Conservation (phyloP, 805 yeast species). For the Millerago galiae region DNA sequence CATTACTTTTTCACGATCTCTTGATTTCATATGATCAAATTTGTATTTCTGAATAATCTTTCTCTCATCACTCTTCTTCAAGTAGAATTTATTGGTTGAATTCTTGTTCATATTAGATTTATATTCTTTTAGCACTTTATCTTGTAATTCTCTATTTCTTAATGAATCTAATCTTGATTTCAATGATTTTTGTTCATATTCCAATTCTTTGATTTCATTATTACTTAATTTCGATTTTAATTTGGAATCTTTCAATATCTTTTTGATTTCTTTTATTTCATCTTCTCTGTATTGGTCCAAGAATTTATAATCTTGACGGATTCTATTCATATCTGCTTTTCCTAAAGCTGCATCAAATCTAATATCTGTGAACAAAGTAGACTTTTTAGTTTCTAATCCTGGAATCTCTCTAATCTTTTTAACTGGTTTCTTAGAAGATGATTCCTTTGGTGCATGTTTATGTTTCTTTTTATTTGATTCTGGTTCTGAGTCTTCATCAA, state of each 20-base stretch:
- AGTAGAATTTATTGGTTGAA: constrained; percentile 44
- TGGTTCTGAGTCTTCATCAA: constrained; percentile 31
- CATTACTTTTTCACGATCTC: constrained; percentile 73
- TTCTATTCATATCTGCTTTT: constrained; percentile 59
- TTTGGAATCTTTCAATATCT: constrained; percentile 47
- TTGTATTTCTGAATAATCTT: constrained; percentile 72
- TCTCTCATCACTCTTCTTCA: constrained; percentile 65
- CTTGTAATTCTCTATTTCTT: constrained; percentile 69
- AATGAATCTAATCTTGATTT: constrained; percentile 62
- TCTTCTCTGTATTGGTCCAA: constrained; percentile 76
- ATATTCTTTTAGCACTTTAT: constrained; percentile 53
- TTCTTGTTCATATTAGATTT: constrained; percentile 40
- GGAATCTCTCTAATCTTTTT: constrained; percentile 68
- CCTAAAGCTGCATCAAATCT: constrained; percentile 91
- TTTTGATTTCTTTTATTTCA: constrained; percentile 60
- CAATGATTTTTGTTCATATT: constrained; percentile 53
- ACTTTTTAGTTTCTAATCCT: constrained; percentile 41
- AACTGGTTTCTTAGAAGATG: constrained; percentile 68
- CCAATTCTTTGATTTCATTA: constrained; percentile 45
- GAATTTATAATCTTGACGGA: constrained; percentile 76
- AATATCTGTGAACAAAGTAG: constrained; percentile 62
- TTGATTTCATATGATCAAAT: constrained; percentile 64
- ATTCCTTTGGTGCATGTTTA: constrained; percentile 87
- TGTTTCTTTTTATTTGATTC: constrained; percentile 31
- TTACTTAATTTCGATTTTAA: constrained; percentile 35